phyloP scores from a whole-genome alignment of 805 yeast genomes.

The Pichia nanzhaoensis region DNA sequence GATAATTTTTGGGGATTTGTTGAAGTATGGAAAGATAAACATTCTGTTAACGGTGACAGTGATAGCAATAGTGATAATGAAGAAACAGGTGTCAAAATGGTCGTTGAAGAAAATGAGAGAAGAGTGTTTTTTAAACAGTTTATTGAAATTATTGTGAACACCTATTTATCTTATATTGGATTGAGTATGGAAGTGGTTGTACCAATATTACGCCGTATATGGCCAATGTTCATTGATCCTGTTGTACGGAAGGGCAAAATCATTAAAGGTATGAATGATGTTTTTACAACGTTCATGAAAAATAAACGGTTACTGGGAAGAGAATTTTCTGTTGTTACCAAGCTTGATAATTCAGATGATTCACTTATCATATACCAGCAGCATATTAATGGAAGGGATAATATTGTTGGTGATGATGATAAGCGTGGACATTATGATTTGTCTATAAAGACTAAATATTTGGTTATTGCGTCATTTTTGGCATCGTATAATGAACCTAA shows the following conservation, averaged over 20 bases:
- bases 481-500: constrained; percentile 73
- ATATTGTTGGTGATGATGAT: constrained; percentile 3
- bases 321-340: constrained; percentile 22
- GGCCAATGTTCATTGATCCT: constrained; percentile 29
- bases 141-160: constrained; percentile 38
- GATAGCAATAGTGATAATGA: background rate
- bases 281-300: constrained; percentile 22
- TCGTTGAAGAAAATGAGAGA: constrained; percentile 13
- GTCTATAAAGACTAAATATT: constrained; percentile 55
- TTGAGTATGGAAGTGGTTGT: constrained; percentile 33
- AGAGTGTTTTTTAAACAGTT: constrained; percentile 25
- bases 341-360: constrained; percentile 15
- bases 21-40: background rate
- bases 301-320: constrained; percentile 22
- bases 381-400: constrained; percentile 2
- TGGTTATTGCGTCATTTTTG: constrained; percentile 75
- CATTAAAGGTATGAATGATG: constrained; percentile 22
- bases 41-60: background rate
- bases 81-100: background rate
- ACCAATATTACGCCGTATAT: constrained; percentile 24
- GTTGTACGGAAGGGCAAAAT: constrained; percentile 17
- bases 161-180: constrained; percentile 40
- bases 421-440: constrained; percentile 35
- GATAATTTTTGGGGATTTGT: constrained; percentile 15
- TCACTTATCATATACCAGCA: constrained; percentile 8